Percentiles rank a stretch among this genome's conserved stretches.
Conservation (phyloP, 495 filamentous ascomycete species). For the Friedmanniomyces simplex region DNA sequence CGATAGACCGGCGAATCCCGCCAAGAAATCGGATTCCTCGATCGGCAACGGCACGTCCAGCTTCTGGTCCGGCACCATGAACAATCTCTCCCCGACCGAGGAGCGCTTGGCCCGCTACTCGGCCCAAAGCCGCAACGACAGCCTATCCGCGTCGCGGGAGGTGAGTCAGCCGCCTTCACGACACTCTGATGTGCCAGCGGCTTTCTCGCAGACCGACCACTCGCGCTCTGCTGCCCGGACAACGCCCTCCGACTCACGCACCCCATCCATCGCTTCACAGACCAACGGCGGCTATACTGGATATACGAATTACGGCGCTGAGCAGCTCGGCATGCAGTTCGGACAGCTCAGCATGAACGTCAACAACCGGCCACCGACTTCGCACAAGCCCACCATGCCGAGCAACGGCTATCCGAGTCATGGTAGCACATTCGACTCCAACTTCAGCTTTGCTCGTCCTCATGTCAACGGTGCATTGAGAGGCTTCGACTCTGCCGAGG, state of each 20-base stretch:
- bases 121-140: constrained; percentile 23
- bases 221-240: not conserved
- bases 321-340: constrained; percentile 1
- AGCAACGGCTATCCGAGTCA: not conserved
- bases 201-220: not conserved
- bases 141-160: constrained; percentile 29
- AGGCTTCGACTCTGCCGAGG: not conserved
- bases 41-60: not conserved
- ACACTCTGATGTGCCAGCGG: constrained; percentile 25
- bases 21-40: constrained; percentile 1
- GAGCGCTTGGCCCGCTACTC: constrained; percentile 16
- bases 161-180: constrained; percentile 35
- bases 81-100: constrained; percentile 25
- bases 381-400: not conserved
- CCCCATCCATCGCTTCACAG: constrained; percentile 10
- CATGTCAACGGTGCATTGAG: not conserved
- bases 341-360: constrained; percentile 5
- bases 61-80: constrained; percentile 23
- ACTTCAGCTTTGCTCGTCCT: not conserved
- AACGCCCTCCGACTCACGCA: constrained; percentile 10
- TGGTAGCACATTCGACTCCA: not conserved
- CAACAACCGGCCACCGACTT: constrained; percentile 3
- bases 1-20: constrained; percentile 5
- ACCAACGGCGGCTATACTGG: constrained; percentile 2
- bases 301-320: not conserved